These are phyloP conservation scores for Pseudogymnoascus sp. DNA, from an alignment of 2,329 filamentous ascomycete species.

Conservation along the genomic window DNA sequence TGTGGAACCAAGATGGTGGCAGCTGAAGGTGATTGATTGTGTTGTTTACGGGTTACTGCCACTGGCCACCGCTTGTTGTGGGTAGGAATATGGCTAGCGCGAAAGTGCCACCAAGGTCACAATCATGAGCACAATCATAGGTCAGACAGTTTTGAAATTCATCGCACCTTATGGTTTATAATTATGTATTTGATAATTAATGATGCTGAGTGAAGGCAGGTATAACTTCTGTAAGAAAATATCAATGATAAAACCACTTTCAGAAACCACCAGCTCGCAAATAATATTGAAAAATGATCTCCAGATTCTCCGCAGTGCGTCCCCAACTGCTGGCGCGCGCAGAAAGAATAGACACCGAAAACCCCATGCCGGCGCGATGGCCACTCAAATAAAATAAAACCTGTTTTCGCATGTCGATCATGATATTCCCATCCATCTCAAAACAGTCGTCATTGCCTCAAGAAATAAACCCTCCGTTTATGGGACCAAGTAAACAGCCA, in stretches of 20 bases:
- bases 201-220: not conserved
- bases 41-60: constrained; percentile 2
- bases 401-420: not conserved
- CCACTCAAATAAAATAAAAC: too few species aligned
- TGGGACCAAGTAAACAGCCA: too few species aligned
- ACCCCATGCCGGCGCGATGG: not conserved
- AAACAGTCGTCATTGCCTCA: not conserved
- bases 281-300: not conserved
- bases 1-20: not conserved
- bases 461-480: not conserved
- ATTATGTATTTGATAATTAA: not conserved
- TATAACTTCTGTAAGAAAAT: not conserved
- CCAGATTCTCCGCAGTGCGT: not conserved
- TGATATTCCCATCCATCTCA: not conserved
- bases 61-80: not conserved
- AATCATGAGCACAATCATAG: too few species aligned
- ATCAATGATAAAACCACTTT: not conserved
- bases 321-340: not conserved
- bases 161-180: too few species aligned
- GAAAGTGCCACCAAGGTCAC: not conserved
- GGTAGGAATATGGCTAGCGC: not conserved
- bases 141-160: too few species aligned
- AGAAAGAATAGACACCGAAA: not conserved
- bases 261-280: not conserved
- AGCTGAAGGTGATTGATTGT: not conserved